Conservation (phyloP, 2,329 filamentous ascomycete species). For the Tolypocladium guangdongense region DNA sequence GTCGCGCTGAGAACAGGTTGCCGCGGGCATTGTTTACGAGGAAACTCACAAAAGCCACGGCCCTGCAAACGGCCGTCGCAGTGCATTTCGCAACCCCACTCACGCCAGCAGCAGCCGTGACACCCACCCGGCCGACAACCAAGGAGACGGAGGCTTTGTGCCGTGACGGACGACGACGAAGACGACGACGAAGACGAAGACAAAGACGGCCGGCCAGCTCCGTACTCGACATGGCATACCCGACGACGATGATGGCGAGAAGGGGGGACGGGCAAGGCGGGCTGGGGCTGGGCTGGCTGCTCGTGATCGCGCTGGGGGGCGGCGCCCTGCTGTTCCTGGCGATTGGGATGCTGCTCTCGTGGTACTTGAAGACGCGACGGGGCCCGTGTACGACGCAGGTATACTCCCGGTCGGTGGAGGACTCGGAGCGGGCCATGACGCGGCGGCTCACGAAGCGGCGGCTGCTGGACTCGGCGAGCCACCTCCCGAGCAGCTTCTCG, state of each 20-base stretch:
- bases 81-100: background rate
- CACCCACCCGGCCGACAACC: background rate
- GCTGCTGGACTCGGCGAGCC: conserved; percentile 8
- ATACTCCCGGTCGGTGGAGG: conserved; percentile 17
- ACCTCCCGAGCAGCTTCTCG: conserved; percentile 5
- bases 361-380: conserved; percentile 17
- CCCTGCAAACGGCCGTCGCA: background rate
- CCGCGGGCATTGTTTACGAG: background rate
- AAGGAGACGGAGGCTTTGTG: background rate
- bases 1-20: conserved; percentile 6
- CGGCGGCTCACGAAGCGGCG: conserved; percentile 21
- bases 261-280: conserved; percentile 5
- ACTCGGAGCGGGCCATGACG: conserved; percentile 6
- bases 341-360: conserved; percentile 31
- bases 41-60: background rate
- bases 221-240: background rate
- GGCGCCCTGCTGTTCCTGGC: conserved; percentile 31
- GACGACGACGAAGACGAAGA: background rate
- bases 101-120: background rate
- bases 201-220: background rate
- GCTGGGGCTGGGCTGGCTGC: conserved; percentile 25
- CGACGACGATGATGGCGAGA: conserved; percentile 4
- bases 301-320: conserved; percentile 37
- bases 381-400: conserved; percentile 11
- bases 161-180: background rate